A percentile compares a stretch with the other conserved stretches of the same genome.
These are phyloP conservation scores for Tricholoma matsutake DNA, from an alignment of 768 basidiomycete genomes.

Conservation along the genomic window DNA sequence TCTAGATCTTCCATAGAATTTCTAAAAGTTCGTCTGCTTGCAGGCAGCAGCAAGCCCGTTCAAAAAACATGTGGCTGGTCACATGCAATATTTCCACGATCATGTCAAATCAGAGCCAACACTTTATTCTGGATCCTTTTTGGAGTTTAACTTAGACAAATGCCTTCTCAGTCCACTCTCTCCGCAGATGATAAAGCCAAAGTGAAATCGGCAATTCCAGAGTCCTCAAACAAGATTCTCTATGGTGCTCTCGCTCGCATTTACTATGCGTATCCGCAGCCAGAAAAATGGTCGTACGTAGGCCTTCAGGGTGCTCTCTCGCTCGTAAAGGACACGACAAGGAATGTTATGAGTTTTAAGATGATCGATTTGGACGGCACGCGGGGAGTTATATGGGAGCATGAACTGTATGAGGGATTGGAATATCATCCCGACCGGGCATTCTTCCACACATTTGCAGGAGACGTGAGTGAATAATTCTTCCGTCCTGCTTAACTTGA, in stretches of 20 bases:
- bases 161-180: slow-evolving; percentile 51
- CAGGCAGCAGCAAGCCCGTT: no score
- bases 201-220: slow-evolving; percentile 61
- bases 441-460: slow-evolving; percentile 90
- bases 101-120: background rate
- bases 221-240: slow-evolving; percentile 66
- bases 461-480: slow-evolving; percentile 73
- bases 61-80: no score
- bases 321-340: slow-evolving; percentile 59
- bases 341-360: slow-evolving; percentile 59
- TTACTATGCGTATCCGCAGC: slow-evolving; percentile 85
- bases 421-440: slow-evolving; percentile 80
- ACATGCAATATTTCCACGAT: background rate
- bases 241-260: slow-evolving; percentile 82
- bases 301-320: slow-evolving; percentile 86
- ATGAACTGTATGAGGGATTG: slow-evolving; percentile 83
- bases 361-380: slow-evolving; percentile 85
- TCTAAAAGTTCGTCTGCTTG: no score
- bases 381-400: slow-evolving; percentile 88
- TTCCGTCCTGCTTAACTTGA: background rate
- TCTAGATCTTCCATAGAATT: no score
- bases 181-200: slow-evolving; percentile 73
- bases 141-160: background rate
- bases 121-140: background rate
- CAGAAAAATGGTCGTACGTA: slow-evolving; percentile 77